These are phyloP conservation scores for Penicillium fimorum DNA, from an alignment of 495 filamentous ascomycete species.

Conservation along the genomic window DNA sequence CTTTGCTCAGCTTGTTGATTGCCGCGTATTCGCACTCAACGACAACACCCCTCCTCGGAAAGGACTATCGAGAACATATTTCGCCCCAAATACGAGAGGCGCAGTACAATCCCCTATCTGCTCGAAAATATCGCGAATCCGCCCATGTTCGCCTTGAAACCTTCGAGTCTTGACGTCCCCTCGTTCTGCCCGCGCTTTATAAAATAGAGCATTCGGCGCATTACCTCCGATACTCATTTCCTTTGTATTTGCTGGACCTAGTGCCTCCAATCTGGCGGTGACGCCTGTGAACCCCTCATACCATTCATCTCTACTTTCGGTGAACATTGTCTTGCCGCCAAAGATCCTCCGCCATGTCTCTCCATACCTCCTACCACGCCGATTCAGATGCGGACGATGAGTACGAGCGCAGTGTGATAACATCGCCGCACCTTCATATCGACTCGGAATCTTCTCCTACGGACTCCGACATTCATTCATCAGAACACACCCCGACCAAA, in stretches of 20 bases:
- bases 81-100: background rate
- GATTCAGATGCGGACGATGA: conserved; percentile 94
- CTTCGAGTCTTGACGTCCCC: background rate
- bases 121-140: background rate
- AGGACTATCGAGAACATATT: conserved; percentile 3
- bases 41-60: conserved; percentile 14
- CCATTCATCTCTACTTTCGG: background rate
- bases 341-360: conserved; percentile 40
- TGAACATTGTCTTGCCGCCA: conserved; percentile 3
- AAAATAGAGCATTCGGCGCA: conserved; percentile 19
- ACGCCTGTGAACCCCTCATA: conserved; percentile 3
- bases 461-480: conserved; percentile 75
- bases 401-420: conserved; percentile 79
- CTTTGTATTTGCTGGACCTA: conserved; percentile 2
- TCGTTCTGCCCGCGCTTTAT: conserved; percentile 11
- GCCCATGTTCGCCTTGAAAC: conserved; percentile 8
- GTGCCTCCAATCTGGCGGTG: conserved; percentile 11
- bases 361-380: conserved; percentile 61
- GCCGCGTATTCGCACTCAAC: conserved; percentile 18
- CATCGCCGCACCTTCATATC: conserved; percentile 66
- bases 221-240: conserved; percentile 9
- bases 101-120: background rate
- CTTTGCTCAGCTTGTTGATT: conserved; percentile 19
- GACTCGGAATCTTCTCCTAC: conserved; percentile 80
- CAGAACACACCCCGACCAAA: conserved; percentile 85